phyloP scores from a whole-genome alignment of 2,329 filamentous ascomycete species.

The Gyromitra esculenta region DNA sequence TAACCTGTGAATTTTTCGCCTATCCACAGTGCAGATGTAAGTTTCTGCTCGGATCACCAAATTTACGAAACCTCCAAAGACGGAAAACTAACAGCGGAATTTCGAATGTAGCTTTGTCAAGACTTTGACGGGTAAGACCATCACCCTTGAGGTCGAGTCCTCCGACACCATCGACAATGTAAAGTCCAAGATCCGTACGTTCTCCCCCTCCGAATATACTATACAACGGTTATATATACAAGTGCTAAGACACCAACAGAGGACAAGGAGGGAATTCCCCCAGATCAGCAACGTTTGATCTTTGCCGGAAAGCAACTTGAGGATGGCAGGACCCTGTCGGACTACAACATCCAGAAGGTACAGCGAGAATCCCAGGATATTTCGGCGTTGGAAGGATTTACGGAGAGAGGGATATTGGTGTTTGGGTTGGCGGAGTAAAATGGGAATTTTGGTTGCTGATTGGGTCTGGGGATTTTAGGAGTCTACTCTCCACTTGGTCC shows the following conservation, averaged over 20 bases:
- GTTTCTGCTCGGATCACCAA: slow-evolving; percentile 60
- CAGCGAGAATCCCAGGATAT: slow-evolving; percentile 24
- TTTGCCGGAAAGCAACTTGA: slow-evolving; percentile 94
- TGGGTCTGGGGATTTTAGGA: slow-evolving; percentile 68
- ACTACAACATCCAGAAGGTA: slow-evolving; percentile 96
- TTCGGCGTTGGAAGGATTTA: slow-evolving; percentile 97
- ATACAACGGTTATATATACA: not conserved
- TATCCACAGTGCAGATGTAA: slow-evolving; percentile 86
- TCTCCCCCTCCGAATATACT: not conserved
- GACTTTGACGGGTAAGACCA: slow-evolving; percentile 99
- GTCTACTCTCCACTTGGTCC: slow-evolving; percentile 97
- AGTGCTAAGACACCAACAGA: slow-evolving; percentile 58
- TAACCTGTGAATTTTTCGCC: slow-evolving; percentile 63
- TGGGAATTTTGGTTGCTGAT: slow-evolving; percentile 31
- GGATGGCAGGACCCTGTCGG: slow-evolving; percentile 87
- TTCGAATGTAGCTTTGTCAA: slow-evolving; percentile 85
- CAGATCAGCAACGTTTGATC: slow-evolving; percentile 75
- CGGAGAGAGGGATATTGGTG: not conserved
- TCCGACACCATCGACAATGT: slow-evolving; percentile 99
- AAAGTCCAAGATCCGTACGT: slow-evolving; percentile 82
- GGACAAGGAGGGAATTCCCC: slow-evolving; percentile 68
- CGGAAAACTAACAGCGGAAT: slow-evolving; percentile 55
- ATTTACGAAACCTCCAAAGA: slow-evolving; percentile 11
- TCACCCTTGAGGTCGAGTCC: slow-evolving; percentile 99
- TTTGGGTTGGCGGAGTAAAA: slow-evolving; percentile 69